Conservation (phyloP, 108 stramenopile genomes). For the Cyclotella baltica region DNA sequence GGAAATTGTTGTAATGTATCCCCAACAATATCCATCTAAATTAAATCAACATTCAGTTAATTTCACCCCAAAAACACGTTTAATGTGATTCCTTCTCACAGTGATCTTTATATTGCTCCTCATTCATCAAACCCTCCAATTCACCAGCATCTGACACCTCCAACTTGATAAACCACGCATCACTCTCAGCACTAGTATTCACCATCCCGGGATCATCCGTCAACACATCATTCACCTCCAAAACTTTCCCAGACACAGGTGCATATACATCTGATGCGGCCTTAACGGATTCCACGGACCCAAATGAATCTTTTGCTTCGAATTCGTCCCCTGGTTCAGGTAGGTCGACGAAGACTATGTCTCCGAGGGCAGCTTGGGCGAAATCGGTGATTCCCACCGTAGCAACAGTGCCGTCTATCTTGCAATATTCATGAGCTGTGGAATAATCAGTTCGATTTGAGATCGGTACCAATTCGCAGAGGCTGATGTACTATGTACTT, state of each 20-base stretch:
- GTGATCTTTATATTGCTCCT: conserved; percentile 57
- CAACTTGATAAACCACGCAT: conserved; percentile 95
- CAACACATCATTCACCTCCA: conserved; percentile 85
- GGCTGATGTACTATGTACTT: too few relatives aligned
- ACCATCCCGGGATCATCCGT: conserved; percentile 84
- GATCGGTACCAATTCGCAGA: too few relatives aligned
- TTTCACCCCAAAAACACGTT: conserved; percentile 11
- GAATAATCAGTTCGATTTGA: not conserved
- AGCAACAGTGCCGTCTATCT: conserved; percentile 91
- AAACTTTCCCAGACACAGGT: conserved; percentile 84
- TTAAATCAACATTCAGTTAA: too few relatives aligned
- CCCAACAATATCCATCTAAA: too few relatives aligned
- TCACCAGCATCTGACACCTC: conserved; percentile 77
- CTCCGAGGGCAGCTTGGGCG: conserved; percentile 95
- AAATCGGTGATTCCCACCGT: conserved; percentile 97
- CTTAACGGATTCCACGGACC: conserved; percentile 99
- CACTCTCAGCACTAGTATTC: conserved; percentile 82
- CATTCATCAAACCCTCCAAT: conserved; percentile 73
- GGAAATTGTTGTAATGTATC: too few relatives aligned
- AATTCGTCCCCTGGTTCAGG: conserved; percentile 93
- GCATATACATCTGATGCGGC: conserved; percentile 97
- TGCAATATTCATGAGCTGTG: conserved; percentile 93
- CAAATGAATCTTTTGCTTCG: conserved; percentile 92
- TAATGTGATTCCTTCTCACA: conserved; percentile 58
- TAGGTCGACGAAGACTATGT: conserved; percentile 98